Conservation (phyloP, 2,329 filamentous ascomycete genomes). For the Cladosporium sp. region DNA sequence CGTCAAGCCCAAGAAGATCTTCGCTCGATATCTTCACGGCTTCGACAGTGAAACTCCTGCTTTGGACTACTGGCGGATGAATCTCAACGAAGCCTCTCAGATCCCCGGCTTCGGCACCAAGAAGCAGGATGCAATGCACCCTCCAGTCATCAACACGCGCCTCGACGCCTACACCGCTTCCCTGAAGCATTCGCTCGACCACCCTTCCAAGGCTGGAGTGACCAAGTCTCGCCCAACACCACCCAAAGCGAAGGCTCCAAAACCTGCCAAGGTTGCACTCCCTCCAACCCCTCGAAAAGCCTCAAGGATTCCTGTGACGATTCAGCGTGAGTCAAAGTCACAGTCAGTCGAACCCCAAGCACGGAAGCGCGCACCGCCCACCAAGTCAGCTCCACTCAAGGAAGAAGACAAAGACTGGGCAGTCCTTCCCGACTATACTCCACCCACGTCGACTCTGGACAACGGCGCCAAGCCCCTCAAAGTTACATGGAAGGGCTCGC, state of each 20-base stretch:
- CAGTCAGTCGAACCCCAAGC: slow-evolving; percentile 12
- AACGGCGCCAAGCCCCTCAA: slow-evolving; percentile 14
- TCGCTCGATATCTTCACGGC: neutral
- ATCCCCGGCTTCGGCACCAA: slow-evolving; percentile 8
- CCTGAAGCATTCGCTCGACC: slow-evolving; percentile 11
- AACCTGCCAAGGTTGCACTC: slow-evolving; percentile 5
- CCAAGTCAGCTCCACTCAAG: slow-evolving; percentile 14
- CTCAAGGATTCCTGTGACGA: neutral
- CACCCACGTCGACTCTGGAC: slow-evolving; percentile 23
- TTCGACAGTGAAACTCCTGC: neutral
- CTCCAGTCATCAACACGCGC: slow-evolving; percentile 6
- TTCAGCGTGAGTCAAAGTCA: slow-evolving; percentile 9
- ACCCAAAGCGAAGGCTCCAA: neutral
- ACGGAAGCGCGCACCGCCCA: slow-evolving; percentile 13
- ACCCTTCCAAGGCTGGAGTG: slow-evolving; percentile 6
- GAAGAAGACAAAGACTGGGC: slow-evolving; percentile 24
- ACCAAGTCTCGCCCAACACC: slow-evolving; percentile 1
- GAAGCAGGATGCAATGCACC: slow-evolving; percentile 3
- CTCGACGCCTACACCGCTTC: slow-evolving; percentile 9
- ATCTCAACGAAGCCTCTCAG: neutral
- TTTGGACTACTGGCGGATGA: slow-evolving; percentile 1
- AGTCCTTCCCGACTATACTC: slow-evolving; percentile 25
- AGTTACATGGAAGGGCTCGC: slow-evolving; percentile 13
- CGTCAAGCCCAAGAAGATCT: slow-evolving; percentile 1
- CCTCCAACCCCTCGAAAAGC: slow-evolving; percentile 9